A percentile compares a stretch with the other conserved stretches of the same genome.
Evolutionary conservation across 306 rosid genomes (phyloP).

Genomic region (Medicago lupulina): DNA sequence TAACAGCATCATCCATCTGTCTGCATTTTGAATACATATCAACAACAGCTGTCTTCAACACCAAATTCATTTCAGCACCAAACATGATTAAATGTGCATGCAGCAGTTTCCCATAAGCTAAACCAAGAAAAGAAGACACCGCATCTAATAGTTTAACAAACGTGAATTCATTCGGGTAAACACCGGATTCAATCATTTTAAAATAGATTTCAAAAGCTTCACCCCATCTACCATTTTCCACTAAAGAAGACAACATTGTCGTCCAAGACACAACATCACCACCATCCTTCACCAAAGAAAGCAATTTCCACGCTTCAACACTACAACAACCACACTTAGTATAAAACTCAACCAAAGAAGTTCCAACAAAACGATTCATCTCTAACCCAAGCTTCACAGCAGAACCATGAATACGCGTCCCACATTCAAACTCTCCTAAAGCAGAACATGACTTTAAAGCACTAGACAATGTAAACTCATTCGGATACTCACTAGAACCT

Average conservation of each 20-base stretch:
- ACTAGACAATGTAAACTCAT: slow-evolving; percentile 63
- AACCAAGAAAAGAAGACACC: slow-evolving; percentile 46
- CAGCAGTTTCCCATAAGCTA: slow-evolving; percentile 59
- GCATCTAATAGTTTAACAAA: slow-evolving; percentile 61
- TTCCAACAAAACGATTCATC: slow-evolving; percentile 53
- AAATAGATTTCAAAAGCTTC: slow-evolving; percentile 53
- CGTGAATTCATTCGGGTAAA: slow-evolving; percentile 69
- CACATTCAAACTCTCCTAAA: slow-evolving; percentile 49
- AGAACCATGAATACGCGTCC: slow-evolving; percentile 57
- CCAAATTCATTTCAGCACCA: slow-evolving; percentile 61
- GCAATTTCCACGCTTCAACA: slow-evolving; percentile 51
- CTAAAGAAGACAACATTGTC: slow-evolving; percentile 65
- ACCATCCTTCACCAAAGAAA: slow-evolving; percentile 48
- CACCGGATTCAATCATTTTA: slow-evolving; percentile 52
- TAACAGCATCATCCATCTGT: slow-evolving; percentile 56
- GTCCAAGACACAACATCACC: slow-evolving; percentile 73
- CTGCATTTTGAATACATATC: slow-evolving; percentile 65
- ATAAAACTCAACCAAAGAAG: slow-evolving; percentile 62
- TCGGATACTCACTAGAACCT: slow-evolving; percentile 54
- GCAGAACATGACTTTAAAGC: slow-evolving; percentile 60
- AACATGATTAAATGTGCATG: slow-evolving; percentile 59
- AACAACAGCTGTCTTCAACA: slow-evolving; percentile 68
- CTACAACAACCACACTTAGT: slow-evolving; percentile 47
- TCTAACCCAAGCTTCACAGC: slow-evolving; percentile 64
- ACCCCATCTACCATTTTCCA: slow-evolving; percentile 57